Base-by-base conservation (phyloP, 805 yeast species). In the Tetrapisispora fleetii region DNA sequence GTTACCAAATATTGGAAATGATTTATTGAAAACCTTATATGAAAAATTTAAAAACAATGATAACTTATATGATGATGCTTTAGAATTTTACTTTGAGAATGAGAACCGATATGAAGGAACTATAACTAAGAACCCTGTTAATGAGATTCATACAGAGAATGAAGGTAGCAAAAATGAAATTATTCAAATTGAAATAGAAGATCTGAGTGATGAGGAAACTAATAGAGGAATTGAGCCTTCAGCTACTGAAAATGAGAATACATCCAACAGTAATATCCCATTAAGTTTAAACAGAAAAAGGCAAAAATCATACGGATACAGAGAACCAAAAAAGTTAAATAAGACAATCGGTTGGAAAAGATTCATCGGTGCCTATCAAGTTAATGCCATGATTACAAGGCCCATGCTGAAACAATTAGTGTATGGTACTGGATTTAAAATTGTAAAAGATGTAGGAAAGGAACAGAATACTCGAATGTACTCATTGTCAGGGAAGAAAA, bases 311-410 rank as follows among this genome's bases (percentile, higher is more conserved):
- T 37, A 35, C 19, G 47, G 39, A 14, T 24, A 11, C 18, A 35
- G 51, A 33, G 37, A 44, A 4, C 36, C 35, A 2, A 58, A 58
- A 22, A 51, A 52, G 19, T 36, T 50, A 3, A 56, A 60, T 11
- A 48, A 52, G 7, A 22, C 47, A 1, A 36, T 54, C 8, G 32
- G 46, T n/a, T 71, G 74, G 74, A 61, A 68, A 48, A 64, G 74
- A 40, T 82, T 72, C 54, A 71, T 84, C 30, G 91, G 91, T 0
- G 69, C 83, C 0, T 50, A 82, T 11, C 76, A 75, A 50, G 76
- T 79, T 1, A 75, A 75, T 46, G 85, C 84, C 2, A 80, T 85
- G 83, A 84, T 89, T 13, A 83, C 89, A 0, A 67, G 90, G 51
- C 84, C 86, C 0, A 76, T 80, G 0, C 53, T 73, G 24, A 70